Evolutionary conservation across 257 asterid genomes (phyloP).

Genomic region (Solanum tarapatanum): DNA sequence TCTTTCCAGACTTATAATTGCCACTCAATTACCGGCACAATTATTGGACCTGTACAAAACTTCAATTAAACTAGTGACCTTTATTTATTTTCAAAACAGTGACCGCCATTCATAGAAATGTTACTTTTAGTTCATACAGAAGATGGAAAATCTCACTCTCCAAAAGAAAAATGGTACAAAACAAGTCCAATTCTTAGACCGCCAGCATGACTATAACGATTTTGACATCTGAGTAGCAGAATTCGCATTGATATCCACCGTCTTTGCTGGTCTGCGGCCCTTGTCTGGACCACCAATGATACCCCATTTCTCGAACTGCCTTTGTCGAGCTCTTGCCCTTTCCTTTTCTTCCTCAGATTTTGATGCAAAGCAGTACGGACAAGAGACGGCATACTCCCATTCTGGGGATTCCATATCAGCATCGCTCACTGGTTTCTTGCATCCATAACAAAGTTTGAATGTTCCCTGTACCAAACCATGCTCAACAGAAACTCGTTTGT

Average conservation of each 20-base stretch:
- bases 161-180: neutral
- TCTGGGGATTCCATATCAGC: constrained; percentile 85
- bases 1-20: neutral
- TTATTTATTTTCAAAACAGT: neutral
- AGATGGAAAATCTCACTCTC: neutral
- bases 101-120: neutral
- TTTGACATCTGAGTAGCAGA: constrained; percentile 22
- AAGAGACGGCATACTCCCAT: constrained; percentile 79
- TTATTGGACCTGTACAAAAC: neutral
- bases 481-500: constrained; percentile 90
- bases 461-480: constrained; percentile 82
- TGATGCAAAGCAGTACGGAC: constrained; percentile 76
- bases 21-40: neutral
- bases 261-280: constrained; percentile 53
- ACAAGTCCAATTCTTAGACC: neutral
- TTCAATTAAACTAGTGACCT: neutral
- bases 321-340: constrained; percentile 85
- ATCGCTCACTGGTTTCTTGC: constrained; percentile 86
- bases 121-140: neutral
- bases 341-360: constrained; percentile 94
- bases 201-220: constrained; percentile 6
- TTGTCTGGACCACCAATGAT: constrained; percentile 92
- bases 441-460: constrained; percentile 87
- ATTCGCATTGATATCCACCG: constrained; percentile 1
- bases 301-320: constrained; percentile 81